phyloP scores from a whole-genome alignment of 1,284 basidiomycete species.

The Rhodotorula sp. region DNA sequence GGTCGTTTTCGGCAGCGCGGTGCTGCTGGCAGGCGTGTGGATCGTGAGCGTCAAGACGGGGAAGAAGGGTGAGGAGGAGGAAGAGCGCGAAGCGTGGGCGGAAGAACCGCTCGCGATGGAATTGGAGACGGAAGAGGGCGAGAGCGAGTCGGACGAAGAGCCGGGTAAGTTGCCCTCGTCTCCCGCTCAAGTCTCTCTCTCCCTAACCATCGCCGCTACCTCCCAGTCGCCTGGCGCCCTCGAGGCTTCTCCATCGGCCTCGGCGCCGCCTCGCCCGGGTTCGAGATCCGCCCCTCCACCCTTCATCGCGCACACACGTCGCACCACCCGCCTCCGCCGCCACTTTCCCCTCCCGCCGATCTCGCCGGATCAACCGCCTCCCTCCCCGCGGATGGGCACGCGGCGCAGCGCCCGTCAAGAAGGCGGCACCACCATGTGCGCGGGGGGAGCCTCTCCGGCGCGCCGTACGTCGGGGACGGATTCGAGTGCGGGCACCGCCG shows the following conservation, averaged over 20 bases:
- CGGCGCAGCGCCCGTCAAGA: not conserved
- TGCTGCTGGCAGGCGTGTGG: conserved; percentile 88
- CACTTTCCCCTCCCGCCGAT: not conserved
- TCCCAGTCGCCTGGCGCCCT: conserved; percentile 40
- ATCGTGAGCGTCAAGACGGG: conserved; percentile 60
- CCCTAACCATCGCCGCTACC: not conserved
- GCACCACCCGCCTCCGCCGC: not conserved
- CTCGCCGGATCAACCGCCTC: not conserved
- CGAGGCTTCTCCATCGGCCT: conserved; percentile 45
- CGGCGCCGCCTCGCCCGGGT: conserved; percentile 44
- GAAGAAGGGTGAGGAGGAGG: not conserved
- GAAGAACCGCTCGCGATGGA: conserved; percentile 4
- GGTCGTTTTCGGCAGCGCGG: conserved; percentile 73
- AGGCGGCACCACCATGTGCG: not conserved
- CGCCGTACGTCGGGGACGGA: conserved; percentile 18
- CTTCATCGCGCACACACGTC: not conserved
- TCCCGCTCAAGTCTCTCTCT: not conserved
- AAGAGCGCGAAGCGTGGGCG: not conserved
- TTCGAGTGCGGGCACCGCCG: not conserved
- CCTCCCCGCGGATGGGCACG: not conserved
- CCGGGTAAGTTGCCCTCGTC: conserved; percentile 1
- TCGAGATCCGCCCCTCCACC: conserved; percentile 41
- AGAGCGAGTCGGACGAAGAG: conserved; percentile 17
- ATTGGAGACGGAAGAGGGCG: conserved; percentile 6
- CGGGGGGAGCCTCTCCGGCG: conserved; percentile 2